These are phyloP conservation scores for Lasiosphaeriaceae sp. DNA, from an alignment of 495 filamentous ascomycete genomes.

Conservation along the genomic window DNA sequence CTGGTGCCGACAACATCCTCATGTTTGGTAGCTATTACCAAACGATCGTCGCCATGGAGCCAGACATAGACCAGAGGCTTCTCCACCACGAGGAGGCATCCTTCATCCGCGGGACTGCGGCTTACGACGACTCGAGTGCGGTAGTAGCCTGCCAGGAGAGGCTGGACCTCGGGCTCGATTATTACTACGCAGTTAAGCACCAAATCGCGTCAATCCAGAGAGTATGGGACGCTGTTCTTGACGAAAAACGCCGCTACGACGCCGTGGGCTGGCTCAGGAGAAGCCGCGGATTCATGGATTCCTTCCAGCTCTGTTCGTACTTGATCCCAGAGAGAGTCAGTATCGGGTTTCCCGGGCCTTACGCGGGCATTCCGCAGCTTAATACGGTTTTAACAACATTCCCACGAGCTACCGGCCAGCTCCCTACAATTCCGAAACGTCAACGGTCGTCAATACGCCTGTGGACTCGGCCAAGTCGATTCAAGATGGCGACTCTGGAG, in stretches of 20 bases:
- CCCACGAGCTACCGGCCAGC: neutral
- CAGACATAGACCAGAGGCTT: neutral
- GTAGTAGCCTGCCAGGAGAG: neutral
- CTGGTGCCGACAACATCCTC: neutral
- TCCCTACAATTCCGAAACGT: neutral
- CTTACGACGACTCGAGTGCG: neutral
- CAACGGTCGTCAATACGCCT: neutral
- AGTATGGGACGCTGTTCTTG: neutral
- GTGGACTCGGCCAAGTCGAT: neutral
- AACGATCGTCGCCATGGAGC: neutral
- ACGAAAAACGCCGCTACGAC: neutral
- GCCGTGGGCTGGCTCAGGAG: neutral
- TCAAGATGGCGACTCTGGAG: neutral
- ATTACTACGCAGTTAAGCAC: neutral
- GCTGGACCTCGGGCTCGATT: neutral
- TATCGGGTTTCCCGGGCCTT: neutral
- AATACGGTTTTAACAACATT: neutral
- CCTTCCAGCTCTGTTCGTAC: neutral
- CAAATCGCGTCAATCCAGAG: neutral
- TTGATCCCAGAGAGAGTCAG: neutral
- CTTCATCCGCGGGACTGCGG: neutral
- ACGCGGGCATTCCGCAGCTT: neutral
- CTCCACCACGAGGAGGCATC: neutral
- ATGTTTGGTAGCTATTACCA: conserved; percentile 1
- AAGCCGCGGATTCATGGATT: neutral